Percentiles rank a stretch among this genome's conserved stretches.
Conservation (phyloP, 768 basidiomycete species). For the Lentinus tigrinus region DNA sequence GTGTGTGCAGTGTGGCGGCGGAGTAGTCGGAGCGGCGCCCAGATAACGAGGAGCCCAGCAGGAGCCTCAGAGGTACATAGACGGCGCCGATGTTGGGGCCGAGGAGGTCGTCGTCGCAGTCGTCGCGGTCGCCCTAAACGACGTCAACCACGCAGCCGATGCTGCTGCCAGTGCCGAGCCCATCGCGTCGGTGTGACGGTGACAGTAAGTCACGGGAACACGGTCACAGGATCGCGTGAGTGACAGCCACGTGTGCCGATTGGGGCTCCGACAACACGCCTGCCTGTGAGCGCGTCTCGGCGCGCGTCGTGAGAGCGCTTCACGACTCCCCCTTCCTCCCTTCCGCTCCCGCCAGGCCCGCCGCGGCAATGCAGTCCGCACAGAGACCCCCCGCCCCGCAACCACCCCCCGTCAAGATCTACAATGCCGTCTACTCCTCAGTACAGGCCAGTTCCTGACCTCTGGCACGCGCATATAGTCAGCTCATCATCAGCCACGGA, state of each 20-base stretch:
- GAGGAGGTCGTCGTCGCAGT: not conserved
- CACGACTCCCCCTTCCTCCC: constrained; percentile 4
- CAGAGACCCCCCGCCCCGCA: constrained; percentile 32
- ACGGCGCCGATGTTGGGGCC: too few relatives aligned
- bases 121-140: constrained; percentile 5
- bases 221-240: constrained; percentile 21
- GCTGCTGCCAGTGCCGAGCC: not conserved
- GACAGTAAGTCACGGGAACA: not conserved
- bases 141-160: not conserved
- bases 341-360: constrained; percentile 3
- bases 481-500: constrained; percentile 17
- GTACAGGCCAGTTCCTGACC: constrained; percentile 58
- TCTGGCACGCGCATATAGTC: constrained; percentile 11
- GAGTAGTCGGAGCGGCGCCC: too few relatives aligned
- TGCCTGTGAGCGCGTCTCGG: constrained; percentile 25
- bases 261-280: constrained; percentile 23
- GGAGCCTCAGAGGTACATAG: not conserved
- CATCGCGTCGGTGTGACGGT: not conserved
- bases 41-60: too few relatives aligned
- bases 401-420: constrained; percentile 67
- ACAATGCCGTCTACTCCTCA: constrained; percentile 90
- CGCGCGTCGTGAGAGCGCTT: constrained; percentile 24
- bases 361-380: constrained; percentile 29
- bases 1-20: not conserved
- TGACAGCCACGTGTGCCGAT: constrained; percentile 19